Conservation (phyloP, 495 filamentous ascomycete species). For the Penicillium waksmanii region DNA sequence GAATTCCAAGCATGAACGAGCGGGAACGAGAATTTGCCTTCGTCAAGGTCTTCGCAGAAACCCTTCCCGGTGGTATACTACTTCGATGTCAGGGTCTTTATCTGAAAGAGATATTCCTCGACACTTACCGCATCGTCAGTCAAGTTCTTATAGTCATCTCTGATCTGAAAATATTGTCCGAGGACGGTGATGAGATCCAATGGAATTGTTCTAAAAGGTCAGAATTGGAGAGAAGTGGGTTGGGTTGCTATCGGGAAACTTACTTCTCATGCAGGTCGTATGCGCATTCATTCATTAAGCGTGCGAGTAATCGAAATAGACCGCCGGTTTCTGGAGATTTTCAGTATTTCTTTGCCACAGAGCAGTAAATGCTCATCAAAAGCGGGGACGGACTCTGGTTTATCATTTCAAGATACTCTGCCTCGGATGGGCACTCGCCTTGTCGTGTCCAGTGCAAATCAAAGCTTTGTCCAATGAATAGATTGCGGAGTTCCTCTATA, state of each 20-base stretch:
- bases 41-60: slow-evolving; percentile 44
- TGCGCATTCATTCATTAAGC: slow-evolving; percentile 30
- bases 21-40: slow-evolving; percentile 43
- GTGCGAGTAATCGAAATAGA: slow-evolving; percentile 36
- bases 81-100: too few species aligned
- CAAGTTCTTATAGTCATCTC: slow-evolving; percentile 40
- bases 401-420: slow-evolving; percentile 41
- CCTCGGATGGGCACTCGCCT: slow-evolving; percentile 27
- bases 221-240: not conserved
- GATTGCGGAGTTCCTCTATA: slow-evolving; percentile 31
- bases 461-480: slow-evolving; percentile 40
- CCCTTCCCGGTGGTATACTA: slow-evolving; percentile 39
- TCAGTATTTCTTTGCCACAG: not conserved
- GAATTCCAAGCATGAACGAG: slow-evolving; percentile 22
- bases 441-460: slow-evolving; percentile 43
- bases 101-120: not conserved
- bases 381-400: slow-evolving; percentile 23
- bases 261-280: slow-evolving; percentile 14
- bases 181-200: slow-evolving; percentile 20
- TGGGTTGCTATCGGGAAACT: not conserved
- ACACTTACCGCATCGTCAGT: slow-evolving; percentile 14
- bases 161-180: slow-evolving; percentile 42
- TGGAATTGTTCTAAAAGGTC: too few species aligned
- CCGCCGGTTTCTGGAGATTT: slow-evolving; percentile 38
- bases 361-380: not conserved